A percentile compares a stretch with the other conserved stretches of the same genome.
Evolutionary conservation across 2,329 filamentous ascomycete genomes (phyloP).

Genomic region (Claviceps sp.): DNA sequence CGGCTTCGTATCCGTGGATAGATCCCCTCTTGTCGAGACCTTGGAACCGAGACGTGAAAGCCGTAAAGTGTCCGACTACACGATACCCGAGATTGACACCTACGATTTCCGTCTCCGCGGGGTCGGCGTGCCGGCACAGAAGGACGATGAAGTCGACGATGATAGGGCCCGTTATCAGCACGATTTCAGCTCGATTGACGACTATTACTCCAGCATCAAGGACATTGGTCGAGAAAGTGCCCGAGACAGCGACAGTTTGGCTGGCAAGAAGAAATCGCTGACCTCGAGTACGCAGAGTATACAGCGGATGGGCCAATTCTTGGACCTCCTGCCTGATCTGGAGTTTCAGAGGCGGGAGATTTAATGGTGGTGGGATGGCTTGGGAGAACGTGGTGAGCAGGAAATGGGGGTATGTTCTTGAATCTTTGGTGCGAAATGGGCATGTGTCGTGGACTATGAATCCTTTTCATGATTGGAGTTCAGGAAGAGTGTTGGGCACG

Average conservation of each 20-base stretch:
- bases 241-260: slow-evolving; percentile 23
- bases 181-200: slow-evolving; percentile 10
- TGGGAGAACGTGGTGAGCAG: too few relatives aligned
- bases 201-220: slow-evolving; percentile 3
- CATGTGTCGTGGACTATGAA: too few relatives aligned
- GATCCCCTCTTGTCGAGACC: slow-evolving; percentile 18
- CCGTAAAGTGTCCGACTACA: slow-evolving; percentile 11
- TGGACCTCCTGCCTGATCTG: slow-evolving; percentile 18
- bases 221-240: slow-evolving; percentile 2
- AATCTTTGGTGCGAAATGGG: too few relatives aligned
- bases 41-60: slow-evolving; percentile 15
- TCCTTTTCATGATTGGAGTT: too few relatives aligned
- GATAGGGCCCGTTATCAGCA: background rate
- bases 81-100: slow-evolving; percentile 14
- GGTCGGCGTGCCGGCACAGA: slow-evolving; percentile 6
- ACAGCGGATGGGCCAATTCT: slow-evolving; percentile 10
- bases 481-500: too few relatives aligned
- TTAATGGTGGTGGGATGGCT: slow-evolving; percentile 12
- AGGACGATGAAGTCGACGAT: background rate
- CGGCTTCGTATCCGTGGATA: slow-evolving; percentile 31
- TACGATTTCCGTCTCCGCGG: slow-evolving; percentile 23
- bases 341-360: slow-evolving; percentile 14
- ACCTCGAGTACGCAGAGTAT: slow-evolving; percentile 12
- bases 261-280: slow-evolving; percentile 16
- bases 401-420: too few relatives aligned